Evolutionary conservation across 768 basidiomycete species (phyloP).

Genomic region (Floccularia luteovirens): DNA sequence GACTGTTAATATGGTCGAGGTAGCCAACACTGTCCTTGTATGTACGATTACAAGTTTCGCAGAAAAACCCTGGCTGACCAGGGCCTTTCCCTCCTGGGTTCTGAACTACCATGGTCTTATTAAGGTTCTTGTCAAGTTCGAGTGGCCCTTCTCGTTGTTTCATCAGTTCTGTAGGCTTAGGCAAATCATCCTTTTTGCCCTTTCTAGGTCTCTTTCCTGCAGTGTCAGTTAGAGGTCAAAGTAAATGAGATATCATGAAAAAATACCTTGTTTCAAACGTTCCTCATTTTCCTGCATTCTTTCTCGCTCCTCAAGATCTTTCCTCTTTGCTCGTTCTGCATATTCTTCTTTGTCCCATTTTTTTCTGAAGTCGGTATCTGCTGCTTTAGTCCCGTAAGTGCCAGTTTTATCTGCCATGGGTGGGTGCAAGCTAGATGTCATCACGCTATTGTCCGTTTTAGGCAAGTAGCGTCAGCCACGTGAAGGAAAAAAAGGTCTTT

Average conservation of each 20-base stretch:
- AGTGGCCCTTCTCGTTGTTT: slow-evolving; percentile 78
- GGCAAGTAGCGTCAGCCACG: too few species aligned
- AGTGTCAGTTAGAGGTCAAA: slow-evolving; percentile 5
- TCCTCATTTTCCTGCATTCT: slow-evolving; percentile 85
- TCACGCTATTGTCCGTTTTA: background rate
- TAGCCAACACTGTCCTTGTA: slow-evolving; percentile 94
- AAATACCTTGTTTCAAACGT: slow-evolving; percentile 71
- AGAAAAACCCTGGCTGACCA: slow-evolving; percentile 91
- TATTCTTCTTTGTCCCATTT: slow-evolving; percentile 96
- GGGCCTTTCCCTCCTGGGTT: slow-evolving; percentile 76
- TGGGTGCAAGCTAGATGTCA: slow-evolving; percentile 1
- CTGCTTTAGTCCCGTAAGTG: slow-evolving; percentile 34
- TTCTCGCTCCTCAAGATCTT: slow-evolving; percentile 73
- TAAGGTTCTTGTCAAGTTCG: slow-evolving; percentile 91
- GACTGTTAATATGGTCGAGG: slow-evolving; percentile 91
- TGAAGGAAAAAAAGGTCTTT: too few species aligned
- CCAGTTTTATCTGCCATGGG: slow-evolving; percentile 31
- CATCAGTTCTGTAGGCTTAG: slow-evolving; percentile 92
- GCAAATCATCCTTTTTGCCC: slow-evolving; percentile 66
- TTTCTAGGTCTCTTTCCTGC: slow-evolving; percentile 79
- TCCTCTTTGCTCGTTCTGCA: slow-evolving; percentile 75
- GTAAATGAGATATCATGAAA: background rate
- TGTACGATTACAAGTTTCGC: slow-evolving; percentile 84
- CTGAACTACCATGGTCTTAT: slow-evolving; percentile 92
- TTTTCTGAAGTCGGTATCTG: slow-evolving; percentile 75